A percentile compares a stretch with the other conserved stretches of the same genome.
phyloP scores from a whole-genome alignment of 2,329 filamentous ascomycete species.

The Triangularia setosa region DNA sequence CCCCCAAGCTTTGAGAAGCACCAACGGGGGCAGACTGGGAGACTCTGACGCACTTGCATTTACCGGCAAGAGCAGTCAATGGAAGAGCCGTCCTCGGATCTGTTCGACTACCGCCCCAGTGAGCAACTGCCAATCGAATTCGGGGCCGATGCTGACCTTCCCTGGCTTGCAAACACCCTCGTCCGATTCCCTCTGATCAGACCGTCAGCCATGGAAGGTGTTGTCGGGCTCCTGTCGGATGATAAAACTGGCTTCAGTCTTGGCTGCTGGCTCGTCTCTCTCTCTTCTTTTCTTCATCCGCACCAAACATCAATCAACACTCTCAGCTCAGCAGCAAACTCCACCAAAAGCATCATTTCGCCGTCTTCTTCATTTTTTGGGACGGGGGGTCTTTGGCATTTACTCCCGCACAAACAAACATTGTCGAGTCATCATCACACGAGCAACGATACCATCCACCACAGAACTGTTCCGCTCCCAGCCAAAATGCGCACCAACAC shows the following conservation, averaged over 20 bases:
- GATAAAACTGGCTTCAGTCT: background rate
- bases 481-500: slow-evolving; percentile 37
- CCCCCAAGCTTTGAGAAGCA: background rate
- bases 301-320: background rate
- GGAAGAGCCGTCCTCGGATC: background rate
- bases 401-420: background rate
- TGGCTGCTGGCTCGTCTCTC: background rate
- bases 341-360: background rate
- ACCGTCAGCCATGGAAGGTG: background rate
- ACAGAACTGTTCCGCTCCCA: slow-evolving; percentile 12
- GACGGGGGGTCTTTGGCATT: background rate
- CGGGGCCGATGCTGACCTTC: background rate
- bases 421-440: background rate
- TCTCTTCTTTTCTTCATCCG: background rate
- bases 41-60: background rate
- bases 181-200: background rate
- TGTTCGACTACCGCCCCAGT: background rate
- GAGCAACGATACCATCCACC: background rate
- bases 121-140: background rate
- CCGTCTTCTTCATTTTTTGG: background rate
- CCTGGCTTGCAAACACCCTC: background rate
- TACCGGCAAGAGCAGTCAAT: background rate
- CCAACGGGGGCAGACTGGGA: background rate
- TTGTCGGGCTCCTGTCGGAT: background rate
- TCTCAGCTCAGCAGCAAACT: background rate